A percentile compares a stretch with the other conserved stretches of the same genome.
phyloP scores from a whole-genome alignment of 2,329 filamentous ascomycete genomes.

The Raffaelea ambrosiae region DNA sequence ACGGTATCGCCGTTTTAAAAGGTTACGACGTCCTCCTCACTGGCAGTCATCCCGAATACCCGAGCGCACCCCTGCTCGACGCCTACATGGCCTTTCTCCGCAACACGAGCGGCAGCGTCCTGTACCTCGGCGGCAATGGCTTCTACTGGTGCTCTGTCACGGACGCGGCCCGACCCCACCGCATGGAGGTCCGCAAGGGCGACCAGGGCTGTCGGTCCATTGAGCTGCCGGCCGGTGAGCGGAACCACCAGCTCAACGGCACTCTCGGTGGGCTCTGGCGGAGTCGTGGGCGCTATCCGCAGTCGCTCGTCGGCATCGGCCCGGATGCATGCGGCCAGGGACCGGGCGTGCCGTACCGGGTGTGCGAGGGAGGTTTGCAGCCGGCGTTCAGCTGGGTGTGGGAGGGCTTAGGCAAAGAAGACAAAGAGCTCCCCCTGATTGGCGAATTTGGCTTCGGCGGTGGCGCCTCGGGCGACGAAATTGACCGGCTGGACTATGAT shows the following conservation, averaged over 20 bases:
- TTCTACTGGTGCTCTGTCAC: conserved; percentile 23
- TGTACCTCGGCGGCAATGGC: conserved; percentile 30
- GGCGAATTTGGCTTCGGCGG: conserved; percentile 19
- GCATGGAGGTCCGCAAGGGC: conserved; percentile 24
- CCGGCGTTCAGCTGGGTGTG: conserved; percentile 13
- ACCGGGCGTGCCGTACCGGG: conserved; percentile 15
- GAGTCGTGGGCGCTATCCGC: conserved; percentile 20
- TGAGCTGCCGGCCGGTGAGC: conserved; percentile 20
- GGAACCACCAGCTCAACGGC: conserved; percentile 19
- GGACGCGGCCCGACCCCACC: conserved; percentile 18
- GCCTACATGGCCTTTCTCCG: conserved; percentile 20
- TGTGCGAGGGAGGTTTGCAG: conserved; percentile 1
- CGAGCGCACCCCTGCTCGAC: conserved; percentile 17
- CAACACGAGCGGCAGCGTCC: conserved; percentile 23
- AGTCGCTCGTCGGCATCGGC: conserved; percentile 23
- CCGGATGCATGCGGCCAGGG: conserved; percentile 20
- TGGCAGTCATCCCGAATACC: conserved; percentile 26
- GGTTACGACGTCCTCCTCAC: conserved; percentile 20
- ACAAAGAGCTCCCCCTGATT: conserved; percentile 7
- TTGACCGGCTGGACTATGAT: conserved; percentile 22
- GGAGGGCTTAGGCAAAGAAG: conserved; percentile 9
- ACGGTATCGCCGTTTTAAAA: conserved; percentile 12
- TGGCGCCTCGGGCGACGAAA: conserved; percentile 25
- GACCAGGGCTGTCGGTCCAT: conserved; percentile 22
- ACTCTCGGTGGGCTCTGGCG: conserved; percentile 24